Evolutionary conservation across 306 rosid species (phyloP).

Genomic region (Castanea crenata): DNA sequence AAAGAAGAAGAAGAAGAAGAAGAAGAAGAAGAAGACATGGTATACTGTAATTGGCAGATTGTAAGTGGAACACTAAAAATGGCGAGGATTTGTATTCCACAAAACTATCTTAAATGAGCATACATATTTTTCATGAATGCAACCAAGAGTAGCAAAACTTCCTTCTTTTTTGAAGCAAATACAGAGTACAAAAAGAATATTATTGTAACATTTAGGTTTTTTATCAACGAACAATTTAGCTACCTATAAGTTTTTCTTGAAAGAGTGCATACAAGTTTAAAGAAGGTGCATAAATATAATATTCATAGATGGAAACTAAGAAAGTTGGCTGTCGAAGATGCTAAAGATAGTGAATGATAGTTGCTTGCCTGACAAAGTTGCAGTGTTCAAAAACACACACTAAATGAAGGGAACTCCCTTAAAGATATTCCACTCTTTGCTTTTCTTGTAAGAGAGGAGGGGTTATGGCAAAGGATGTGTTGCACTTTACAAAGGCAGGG

Average conservation of each 20-base stretch:
- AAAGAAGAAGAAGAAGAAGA: too few relatives aligned
- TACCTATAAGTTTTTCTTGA: neutral
- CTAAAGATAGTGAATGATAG: slow-evolving; percentile 16
- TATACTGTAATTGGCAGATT: too few relatives aligned
- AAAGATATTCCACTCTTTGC: neutral
- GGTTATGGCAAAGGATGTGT: neutral
- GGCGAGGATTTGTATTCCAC: neutral
- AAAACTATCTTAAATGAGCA: neutral
- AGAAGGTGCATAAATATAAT: neutral
- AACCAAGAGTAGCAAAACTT: neutral
- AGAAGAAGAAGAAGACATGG: too few relatives aligned
- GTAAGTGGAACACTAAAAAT: neutral
- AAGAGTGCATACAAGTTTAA: neutral
- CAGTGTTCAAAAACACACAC: neutral
- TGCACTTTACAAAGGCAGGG: neutral
- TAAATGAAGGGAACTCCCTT: neutral
- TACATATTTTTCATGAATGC: neutral
- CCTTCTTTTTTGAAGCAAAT: neutral
- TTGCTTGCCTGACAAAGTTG: slow-evolving; percentile 20
- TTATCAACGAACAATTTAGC: neutral
- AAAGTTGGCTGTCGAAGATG: neutral
- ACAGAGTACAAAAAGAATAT: neutral
- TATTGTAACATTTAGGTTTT: neutral
- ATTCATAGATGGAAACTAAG: neutral
- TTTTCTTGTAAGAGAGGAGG: slow-evolving; percentile 26